phyloP scores from a whole-genome alignment of 768 basidiomycete species.

The Russula abietina region DNA sequence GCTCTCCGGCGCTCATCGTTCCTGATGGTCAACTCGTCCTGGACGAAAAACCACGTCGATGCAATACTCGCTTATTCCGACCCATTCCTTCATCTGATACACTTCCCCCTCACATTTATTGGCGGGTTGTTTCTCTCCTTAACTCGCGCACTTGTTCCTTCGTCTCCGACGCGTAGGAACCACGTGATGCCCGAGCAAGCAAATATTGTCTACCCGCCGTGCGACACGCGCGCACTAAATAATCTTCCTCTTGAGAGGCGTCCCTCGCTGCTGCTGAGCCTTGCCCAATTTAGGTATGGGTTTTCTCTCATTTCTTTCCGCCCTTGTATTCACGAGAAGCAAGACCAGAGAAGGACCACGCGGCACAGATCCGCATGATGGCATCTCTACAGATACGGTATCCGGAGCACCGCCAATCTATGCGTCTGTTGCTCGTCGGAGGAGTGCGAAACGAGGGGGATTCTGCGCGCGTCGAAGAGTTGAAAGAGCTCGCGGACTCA shows the following conservation, averaged over 20 bases:
- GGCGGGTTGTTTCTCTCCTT: neutral
- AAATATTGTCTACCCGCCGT: constrained; percentile 82
- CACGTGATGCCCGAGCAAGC: constrained; percentile 27
- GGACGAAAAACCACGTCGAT: constrained; percentile 85
- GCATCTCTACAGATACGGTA: constrained; percentile 48
- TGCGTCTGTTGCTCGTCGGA: constrained; percentile 69
- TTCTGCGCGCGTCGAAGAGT: constrained; percentile 53
- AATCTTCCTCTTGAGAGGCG: constrained; percentile 48
- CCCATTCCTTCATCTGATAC: constrained; percentile 41
- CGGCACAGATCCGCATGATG: constrained; percentile 70
- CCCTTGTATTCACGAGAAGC: neutral
- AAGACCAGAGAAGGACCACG: constrained; percentile 94
- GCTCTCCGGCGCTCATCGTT: constrained; percentile 70
- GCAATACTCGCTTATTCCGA: constrained; percentile 60
- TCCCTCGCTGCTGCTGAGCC: constrained; percentile 66
- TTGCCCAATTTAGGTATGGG: constrained; percentile 87
- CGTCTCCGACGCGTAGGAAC: constrained; percentile 1
- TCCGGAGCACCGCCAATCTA: constrained; percentile 46
- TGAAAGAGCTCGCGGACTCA: constrained; percentile 53
- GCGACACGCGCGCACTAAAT: constrained; percentile 72
- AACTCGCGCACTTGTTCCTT: neutral
- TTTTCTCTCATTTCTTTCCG: neutral
- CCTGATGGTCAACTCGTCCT: constrained; percentile 91
- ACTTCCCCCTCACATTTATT: constrained; percentile 26
- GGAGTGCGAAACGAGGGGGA: constrained; percentile 80